Percentiles rank a stretch among this genome's conserved stretches.
Conservation (phyloP, 116 monocot species). For the Cymodocea nodosa region DNA sequence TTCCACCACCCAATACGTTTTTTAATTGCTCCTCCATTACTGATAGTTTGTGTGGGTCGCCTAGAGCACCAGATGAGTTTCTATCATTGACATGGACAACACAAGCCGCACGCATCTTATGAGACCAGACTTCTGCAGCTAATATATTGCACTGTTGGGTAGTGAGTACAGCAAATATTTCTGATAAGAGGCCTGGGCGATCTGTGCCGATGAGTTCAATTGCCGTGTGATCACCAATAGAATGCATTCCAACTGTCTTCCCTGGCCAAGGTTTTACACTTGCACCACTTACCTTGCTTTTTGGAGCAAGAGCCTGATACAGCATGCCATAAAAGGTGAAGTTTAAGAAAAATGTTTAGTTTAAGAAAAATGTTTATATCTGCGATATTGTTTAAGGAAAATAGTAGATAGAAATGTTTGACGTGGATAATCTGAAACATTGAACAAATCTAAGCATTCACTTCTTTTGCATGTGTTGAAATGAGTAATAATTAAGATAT, state of each 20-base stretch:
- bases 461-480: too few relatives aligned
- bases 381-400: too few relatives aligned
- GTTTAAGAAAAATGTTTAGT: too few relatives aligned
- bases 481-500: too few relatives aligned
- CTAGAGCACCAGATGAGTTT: constrained; percentile 28
- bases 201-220: constrained; percentile 84
- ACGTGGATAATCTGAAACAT: too few relatives aligned
- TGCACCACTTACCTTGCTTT: constrained; percentile 33
- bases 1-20: constrained; percentile 44
- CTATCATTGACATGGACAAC: constrained; percentile 77
- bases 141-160: constrained; percentile 59
- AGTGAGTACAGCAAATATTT: constrained; percentile 70
- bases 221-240: constrained; percentile 52
- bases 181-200: constrained; percentile 80
- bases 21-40: constrained; percentile 59
- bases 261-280: constrained; percentile 25
- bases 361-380: too few relatives aligned
- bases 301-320: constrained; percentile 77
- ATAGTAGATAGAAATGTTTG: too few relatives aligned
- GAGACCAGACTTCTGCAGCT: constrained; percentile 87
- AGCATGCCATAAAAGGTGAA: neutral
- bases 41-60: constrained; percentile 35
- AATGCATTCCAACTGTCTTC: constrained; percentile 63
- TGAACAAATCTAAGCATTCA: too few relatives aligned
- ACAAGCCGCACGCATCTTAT: constrained; percentile 65